Base-by-base conservation (phyloP, 225 moss, liverwort and hornwort species). In the Straminergon stramineum region DNA sequence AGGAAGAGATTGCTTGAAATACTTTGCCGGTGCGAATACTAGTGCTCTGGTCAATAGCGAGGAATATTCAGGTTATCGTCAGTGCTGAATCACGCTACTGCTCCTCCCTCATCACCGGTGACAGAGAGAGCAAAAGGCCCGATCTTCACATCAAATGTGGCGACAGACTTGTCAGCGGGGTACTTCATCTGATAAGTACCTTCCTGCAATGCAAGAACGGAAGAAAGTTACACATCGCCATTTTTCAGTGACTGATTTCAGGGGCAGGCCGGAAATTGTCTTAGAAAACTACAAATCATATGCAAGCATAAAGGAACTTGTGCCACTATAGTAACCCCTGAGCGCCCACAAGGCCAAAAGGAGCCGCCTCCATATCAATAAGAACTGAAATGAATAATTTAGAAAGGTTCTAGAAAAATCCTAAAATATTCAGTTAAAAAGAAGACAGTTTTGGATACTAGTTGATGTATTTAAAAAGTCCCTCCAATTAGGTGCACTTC, bases 111-210 rank as follows among this genome's bases (percentile, higher is more conserved):
- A 71, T 92, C 94, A 85, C 92, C 91, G 48, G 86, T 92, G 70
- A 93, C 86, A 81, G 93, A 92, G 55, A 94, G 94, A 84, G 91
- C 90, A 58, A 94, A 94, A 67, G 94, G 92, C 18, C 93, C 94
- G 70, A 94, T 93, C 85, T 88, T 92, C 86, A 94, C 94, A 88
- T 93, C 91, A 87, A 94, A 93, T 64, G 94, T 93, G 75, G 84
- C 91, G 48, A 51, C 86, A 43, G 92, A 94, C 79, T 89, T 94
- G 75, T 93, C 85, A 60, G 91, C 88, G 11, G 89, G 79, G 88
- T 90, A 92, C 73, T 92, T 94, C 94, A 94, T 89, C 78, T 94
- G 94, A 81, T 94, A 94, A n/a, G 88, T 88, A 64, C 94, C 94
- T 91, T 92, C 94, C 94, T 94, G 92, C 86, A 87, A 76, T 71